Evolutionary conservation across 2,329 filamentous ascomycete genomes (phyloP), one percentile per base, ranked within the genome.

Genomic region (Penicillium expansum): DNA sequence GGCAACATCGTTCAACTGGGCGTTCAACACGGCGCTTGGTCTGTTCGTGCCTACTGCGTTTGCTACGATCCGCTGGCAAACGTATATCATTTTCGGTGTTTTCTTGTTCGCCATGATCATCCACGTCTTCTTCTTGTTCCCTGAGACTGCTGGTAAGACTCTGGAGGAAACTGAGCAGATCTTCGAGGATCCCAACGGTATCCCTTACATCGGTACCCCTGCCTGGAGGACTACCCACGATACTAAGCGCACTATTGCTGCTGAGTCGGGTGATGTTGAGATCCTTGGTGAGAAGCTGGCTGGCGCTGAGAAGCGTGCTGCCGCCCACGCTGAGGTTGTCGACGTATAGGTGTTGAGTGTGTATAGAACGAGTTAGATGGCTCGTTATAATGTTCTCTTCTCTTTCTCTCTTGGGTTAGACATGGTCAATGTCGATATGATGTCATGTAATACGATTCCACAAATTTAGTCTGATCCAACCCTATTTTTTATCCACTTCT

Each of bases 151-250:
- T 38, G 87, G 88, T 13, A 89, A 85, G 74, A 87, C 87, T 0
- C 82, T 92, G 0, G 89, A 92, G 70, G 88, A 92, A 72, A 87
- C 90, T 70, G 87, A 89, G 62, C 83, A 85, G 6, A 86, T 92
- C 61, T 92, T 92, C 67, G 71, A 71, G 35, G 71, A 74, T 30
- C 70, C 71, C 16, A 57, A 67, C 38, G 73, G 73, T 18, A 64
- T 71, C 38, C 69, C 67, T 24, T 73, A 72, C 56, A 71, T 76
- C 24, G 73, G 73, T 56, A 72, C 65, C 4, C 67, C 72, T 14
- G 70, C 74, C 22, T 76, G 74, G 74, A 75, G 73, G 67, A 76
- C 74, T 9, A 59, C 52, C 35, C 69, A 70, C 43, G 60, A 69
- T 41, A 70, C 66, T 54, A 62, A 63, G 50, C 69, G 66, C 35